Evolutionary conservation across 495 filamentous ascomycete genomes (phyloP).

Genomic region (Penicillium riverlandense): DNA sequence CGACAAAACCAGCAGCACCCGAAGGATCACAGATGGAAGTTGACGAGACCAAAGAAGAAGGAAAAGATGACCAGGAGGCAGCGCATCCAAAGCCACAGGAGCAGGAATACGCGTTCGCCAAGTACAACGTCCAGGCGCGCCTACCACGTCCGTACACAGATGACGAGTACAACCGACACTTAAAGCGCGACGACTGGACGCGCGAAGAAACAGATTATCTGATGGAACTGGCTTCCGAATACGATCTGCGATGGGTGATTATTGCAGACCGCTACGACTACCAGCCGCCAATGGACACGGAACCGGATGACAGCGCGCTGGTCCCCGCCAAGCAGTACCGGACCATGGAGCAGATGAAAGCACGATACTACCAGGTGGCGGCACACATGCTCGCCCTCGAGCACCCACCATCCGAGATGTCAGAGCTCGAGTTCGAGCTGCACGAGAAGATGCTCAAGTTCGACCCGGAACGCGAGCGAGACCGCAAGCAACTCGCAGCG

Average conservation of each 20-base stretch:
- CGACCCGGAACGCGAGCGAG: slow-evolving; percentile 65
- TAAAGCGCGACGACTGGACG: slow-evolving; percentile 73
- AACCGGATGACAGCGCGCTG: slow-evolving; percentile 30
- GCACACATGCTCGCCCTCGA: slow-evolving; percentile 79
- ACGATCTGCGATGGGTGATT: slow-evolving; percentile 82
- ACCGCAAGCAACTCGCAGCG: slow-evolving; percentile 77
- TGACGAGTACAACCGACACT: slow-evolving; percentile 71
- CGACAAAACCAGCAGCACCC: slow-evolving; percentile 29
- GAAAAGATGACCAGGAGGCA: slow-evolving; percentile 23
- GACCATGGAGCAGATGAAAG: slow-evolving; percentile 84
- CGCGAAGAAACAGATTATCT: slow-evolving; percentile 92
- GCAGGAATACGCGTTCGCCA: slow-evolving; percentile 51
- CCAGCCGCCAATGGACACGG: slow-evolving; percentile 37
- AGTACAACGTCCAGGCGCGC: slow-evolving; percentile 74
- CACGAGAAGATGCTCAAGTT: slow-evolving; percentile 83
- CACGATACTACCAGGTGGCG: slow-evolving; percentile 80
- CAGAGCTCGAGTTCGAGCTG: slow-evolving; percentile 64
- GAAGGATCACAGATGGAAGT: slow-evolving; percentile 37
- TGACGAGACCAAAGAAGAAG: slow-evolving; percentile 23
- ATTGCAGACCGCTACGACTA: slow-evolving; percentile 92
- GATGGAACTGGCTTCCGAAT: slow-evolving; percentile 63
- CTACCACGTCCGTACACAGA: slow-evolving; percentile 70
- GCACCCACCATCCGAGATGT: slow-evolving; percentile 80
- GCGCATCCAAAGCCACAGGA: slow-evolving; percentile 11
- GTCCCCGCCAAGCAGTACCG: slow-evolving; percentile 41